A percentile compares a stretch with the other conserved stretches of the same genome.
Evolutionary conservation across 2,329 filamentous ascomycete genomes (phyloP).

Genomic region (Fusarium cicatricum): DNA sequence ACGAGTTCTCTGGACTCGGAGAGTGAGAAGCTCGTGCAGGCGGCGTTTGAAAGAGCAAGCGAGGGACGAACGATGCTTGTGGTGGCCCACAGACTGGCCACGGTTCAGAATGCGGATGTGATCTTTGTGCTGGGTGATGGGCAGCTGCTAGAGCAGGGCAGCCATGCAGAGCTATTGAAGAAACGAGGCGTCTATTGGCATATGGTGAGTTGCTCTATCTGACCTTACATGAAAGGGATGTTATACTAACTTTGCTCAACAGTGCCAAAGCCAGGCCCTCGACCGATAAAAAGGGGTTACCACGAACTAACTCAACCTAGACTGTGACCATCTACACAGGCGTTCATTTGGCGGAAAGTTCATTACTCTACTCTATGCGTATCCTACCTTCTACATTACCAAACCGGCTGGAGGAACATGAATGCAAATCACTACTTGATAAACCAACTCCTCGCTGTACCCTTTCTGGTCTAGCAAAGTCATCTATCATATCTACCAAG

Average conservation of each 20-base stretch:
- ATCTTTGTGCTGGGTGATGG: conserved; percentile 80
- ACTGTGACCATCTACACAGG: not conserved
- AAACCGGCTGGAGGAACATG: conserved; percentile 1
- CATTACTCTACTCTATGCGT: conserved; percentile 23
- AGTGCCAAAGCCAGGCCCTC: conserved; percentile 68
- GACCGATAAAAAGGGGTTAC: conserved; percentile 51
- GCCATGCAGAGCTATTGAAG: conserved; percentile 59
- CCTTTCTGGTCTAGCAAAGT: conserved; percentile 2
- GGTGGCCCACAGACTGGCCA: conserved; percentile 80
- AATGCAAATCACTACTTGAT: conserved; percentile 5
- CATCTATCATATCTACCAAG: not conserved
- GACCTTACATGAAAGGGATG: not conserved
- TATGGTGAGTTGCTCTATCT: conserved; percentile 56
- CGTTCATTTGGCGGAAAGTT: not conserved
- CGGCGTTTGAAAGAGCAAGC: conserved; percentile 71
- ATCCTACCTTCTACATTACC: conserved; percentile 6
- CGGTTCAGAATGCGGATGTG: conserved; percentile 80
- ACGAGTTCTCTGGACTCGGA: conserved; percentile 74
- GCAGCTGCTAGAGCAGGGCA: conserved; percentile 63
- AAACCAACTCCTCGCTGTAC: conserved; percentile 19
- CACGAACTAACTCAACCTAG: no score
- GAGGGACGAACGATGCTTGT: conserved; percentile 73
- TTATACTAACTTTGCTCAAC: conserved; percentile 37
- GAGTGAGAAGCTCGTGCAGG: conserved; percentile 69
- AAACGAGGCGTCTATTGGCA: conserved; percentile 64